Evolutionary conservation across 306 rosid species (phyloP).

Genomic region (Acacia acuminata): DNA sequence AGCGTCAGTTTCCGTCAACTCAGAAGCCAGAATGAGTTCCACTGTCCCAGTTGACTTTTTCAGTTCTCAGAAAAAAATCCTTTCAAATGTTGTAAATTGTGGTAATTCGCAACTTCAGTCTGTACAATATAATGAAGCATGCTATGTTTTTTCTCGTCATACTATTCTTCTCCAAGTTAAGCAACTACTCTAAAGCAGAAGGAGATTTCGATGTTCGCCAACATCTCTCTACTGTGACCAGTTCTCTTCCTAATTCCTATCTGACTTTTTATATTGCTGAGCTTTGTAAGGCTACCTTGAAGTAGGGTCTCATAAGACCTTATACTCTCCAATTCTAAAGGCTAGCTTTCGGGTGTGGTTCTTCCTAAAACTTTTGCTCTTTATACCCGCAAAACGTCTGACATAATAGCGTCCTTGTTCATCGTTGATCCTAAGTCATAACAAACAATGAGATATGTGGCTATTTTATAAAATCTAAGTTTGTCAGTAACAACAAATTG

Average conservation of each 20-base stretch:
- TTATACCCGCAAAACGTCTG: no score
- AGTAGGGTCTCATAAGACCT: no score
- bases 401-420: no score
- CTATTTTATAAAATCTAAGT: no score
- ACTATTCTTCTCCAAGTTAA: slow-evolving; percentile 23
- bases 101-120: background rate
- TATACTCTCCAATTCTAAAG: no score
- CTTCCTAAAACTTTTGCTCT: no score
- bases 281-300: no score
- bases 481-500: no score
- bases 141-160: slow-evolving; percentile 30
- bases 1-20: no score
- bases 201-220: slow-evolving; percentile 65
- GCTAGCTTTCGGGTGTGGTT: no score
- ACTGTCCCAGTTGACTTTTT: background rate
- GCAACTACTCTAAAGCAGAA: slow-evolving; percentile 38
- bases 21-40: background rate
- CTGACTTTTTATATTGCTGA: background rate
- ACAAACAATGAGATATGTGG: no score
- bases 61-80: background rate
- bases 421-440: no score
- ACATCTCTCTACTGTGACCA: slow-evolving; percentile 79
- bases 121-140: slow-evolving; percentile 22
- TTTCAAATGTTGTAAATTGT: background rate
- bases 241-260: slow-evolving; percentile 39